Evolutionary conservation across 1,139 yeast species (phyloP), one percentile per base, ranked within the genome.

Genomic region (Diutina mesorugosa): DNA sequence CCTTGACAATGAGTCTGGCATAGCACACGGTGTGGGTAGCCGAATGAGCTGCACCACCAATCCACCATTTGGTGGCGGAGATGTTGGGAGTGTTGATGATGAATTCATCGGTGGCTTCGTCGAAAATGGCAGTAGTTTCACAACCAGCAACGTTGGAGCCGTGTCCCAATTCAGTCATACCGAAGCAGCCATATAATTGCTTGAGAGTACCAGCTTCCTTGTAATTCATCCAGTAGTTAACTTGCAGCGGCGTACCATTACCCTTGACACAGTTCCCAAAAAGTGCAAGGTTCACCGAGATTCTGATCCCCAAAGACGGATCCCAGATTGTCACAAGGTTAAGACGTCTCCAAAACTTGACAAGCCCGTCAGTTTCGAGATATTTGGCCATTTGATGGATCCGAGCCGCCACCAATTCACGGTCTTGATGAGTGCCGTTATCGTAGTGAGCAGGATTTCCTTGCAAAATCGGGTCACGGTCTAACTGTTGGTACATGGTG

Each of bases 191-290:
- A 60, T 61, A 62, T 52, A 61, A 51, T 51, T 61, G 62, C 57
- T 61, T 60, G 61, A 62, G 58, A 55, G 52, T 58, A 48, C 57
- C 56, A 12, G 63, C 62, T 51, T 61, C 64, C 48, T 61, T 61
- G 47, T 61, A 61, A 51, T 58, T 47, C 55, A 61, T 59, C 64
- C 64, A 62, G 58, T 59, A 62, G 54, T 58, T 45, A n/a, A 50
- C 53, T 32, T 50, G 53, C 18, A 21, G 18, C 6, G 53, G 53
- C 14, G 93, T 84, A 61, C 93, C 95, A 60, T 85, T 83, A 56
- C 93, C 91, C 62, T 79, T 81, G 59, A 87, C 71, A 61, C 90
- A 84, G 62, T 81, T 80, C 62, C 85, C 74, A 66, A 86, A 87
- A 58, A 87, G 75, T 6, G 90, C 90, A 65, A 83, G 74, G 70